Conservation (phyloP, 192 early-diverging fungal species). For the Coemansia sp. region DNA sequence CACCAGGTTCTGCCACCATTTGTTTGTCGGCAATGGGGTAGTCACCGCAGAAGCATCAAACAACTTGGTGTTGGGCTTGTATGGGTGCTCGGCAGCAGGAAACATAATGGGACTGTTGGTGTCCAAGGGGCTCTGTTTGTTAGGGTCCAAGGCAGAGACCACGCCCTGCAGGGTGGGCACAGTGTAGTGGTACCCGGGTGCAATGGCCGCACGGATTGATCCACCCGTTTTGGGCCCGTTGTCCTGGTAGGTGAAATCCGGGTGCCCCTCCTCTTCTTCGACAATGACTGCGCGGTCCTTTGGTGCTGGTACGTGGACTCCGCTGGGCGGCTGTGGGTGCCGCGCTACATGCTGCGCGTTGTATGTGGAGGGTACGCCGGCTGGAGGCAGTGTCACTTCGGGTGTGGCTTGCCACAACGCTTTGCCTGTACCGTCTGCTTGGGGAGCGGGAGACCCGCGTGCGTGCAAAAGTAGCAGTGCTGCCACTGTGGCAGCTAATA, state of each 20-base stretch:
- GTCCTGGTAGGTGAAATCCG: slow-evolving; percentile 16
- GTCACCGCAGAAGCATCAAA: slow-evolving; percentile 14
- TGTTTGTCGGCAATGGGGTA: slow-evolving; percentile 46
- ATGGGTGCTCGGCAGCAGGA: slow-evolving; percentile 6
- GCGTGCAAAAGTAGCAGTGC: not conserved
- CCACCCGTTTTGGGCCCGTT: not conserved
- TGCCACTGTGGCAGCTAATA: not conserved
- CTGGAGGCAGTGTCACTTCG: slow-evolving; percentile 13
- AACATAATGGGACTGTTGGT: slow-evolving; percentile 8
- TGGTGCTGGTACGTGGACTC: slow-evolving; percentile 24
- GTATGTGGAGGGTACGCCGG: slow-evolving; percentile 18
- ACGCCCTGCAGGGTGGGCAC: slow-evolving; percentile 23
- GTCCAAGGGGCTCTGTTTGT: slow-evolving; percentile 37
- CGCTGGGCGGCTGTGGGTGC: slow-evolving; percentile 42
- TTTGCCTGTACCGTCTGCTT: not conserved
- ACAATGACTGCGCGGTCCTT: slow-evolving; percentile 17
- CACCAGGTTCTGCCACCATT: slow-evolving; percentile 54
- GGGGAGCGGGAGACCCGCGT: slow-evolving; percentile 4
- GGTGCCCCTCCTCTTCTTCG: slow-evolving; percentile 28
- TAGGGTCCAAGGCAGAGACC: slow-evolving; percentile 27
- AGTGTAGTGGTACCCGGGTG: slow-evolving; percentile 22
- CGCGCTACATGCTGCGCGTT: slow-evolving; percentile 5
- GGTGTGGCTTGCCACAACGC: slow-evolving; percentile 39
- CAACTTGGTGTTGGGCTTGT: slow-evolving; percentile 29
- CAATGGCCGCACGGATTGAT: not conserved